Conservation (phyloP, 2,329 filamentous ascomycete species). For the Diaporthe eres region DNA sequence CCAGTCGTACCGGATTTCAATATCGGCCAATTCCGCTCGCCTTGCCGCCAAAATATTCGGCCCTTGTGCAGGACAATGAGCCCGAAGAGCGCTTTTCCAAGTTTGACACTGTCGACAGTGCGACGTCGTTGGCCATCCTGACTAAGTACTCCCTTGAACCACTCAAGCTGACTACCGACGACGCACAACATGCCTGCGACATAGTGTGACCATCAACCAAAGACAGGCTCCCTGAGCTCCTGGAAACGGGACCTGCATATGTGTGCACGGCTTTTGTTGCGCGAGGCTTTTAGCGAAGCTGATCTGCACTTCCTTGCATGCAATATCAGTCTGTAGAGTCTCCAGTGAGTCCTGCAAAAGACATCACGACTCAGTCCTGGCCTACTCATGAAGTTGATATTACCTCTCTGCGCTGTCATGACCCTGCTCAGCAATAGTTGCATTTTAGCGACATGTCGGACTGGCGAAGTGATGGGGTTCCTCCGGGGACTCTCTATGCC, state of each 20-base stretch:
- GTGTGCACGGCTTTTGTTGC: constrained; percentile 17
- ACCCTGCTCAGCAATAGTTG: background rate
- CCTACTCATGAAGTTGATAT: background rate
- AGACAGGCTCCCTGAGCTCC: constrained; percentile 12
- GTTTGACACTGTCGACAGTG: constrained; percentile 1
- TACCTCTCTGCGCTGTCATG: background rate
- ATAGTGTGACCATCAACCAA: constrained; percentile 1
- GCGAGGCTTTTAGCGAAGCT: constrained; percentile 11
- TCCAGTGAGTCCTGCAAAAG: constrained; percentile 1
- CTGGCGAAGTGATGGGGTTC: background rate
- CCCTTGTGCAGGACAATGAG: constrained; percentile 25
- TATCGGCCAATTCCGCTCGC: constrained; percentile 41
- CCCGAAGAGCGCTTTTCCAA: background rate
- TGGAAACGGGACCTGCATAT: constrained; percentile 33
- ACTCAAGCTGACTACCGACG: constrained; percentile 18
- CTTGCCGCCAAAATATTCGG: constrained; percentile 40
- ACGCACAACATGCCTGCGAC: constrained; percentile 16
- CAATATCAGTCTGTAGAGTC: background rate
- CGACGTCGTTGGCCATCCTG: background rate
- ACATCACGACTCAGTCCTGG: background rate
- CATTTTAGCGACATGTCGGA: background rate
- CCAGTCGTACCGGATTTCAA: constrained; percentile 28
- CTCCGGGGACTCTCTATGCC: background rate
- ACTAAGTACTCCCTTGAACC: constrained; percentile 10
- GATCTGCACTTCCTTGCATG: background rate